Conservation (phyloP, 306 rosid species). For the Prunus kanzakura region DNA sequence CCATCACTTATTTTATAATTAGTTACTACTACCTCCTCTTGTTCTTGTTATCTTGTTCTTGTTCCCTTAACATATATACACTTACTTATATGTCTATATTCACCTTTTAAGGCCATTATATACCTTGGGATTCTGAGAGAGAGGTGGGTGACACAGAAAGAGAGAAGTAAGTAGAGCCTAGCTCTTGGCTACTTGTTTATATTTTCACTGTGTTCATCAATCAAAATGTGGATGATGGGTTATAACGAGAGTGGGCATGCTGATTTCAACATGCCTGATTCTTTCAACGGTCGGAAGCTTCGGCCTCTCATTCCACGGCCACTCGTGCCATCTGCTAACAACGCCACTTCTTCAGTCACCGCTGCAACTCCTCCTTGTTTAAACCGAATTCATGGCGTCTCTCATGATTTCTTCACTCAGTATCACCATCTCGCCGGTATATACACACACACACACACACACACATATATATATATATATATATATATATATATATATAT, state of each 20-base stretch:
- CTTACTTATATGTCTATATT: background rate
- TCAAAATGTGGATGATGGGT: constrained; percentile 82
- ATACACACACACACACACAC: background rate
- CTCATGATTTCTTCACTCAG: constrained; percentile 48
- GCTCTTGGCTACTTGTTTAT: background rate
- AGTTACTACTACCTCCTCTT: background rate
- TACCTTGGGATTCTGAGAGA: too few relatives aligned
- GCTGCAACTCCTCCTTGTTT: constrained; percentile 44
- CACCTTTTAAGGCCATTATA: background rate
- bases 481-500: background rate
- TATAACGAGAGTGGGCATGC: constrained; percentile 45
- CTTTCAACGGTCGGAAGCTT: constrained; percentile 59
- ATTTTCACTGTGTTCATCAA: background rate
- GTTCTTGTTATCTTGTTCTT: background rate
- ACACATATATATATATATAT: too few relatives aligned
- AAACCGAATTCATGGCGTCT: constrained; percentile 32
- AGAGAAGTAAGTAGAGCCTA: background rate
- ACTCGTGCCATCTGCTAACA: constrained; percentile 30
- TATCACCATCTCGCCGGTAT: constrained; percentile 64
- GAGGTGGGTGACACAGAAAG: background rate
- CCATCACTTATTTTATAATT: background rate
- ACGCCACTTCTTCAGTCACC: constrained; percentile 31
- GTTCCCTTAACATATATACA: background rate
- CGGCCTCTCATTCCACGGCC: constrained; percentile 79
- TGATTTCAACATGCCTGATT: constrained; percentile 58